Base-by-base conservation (phyloP, 257 asterid genomes). In the Przewalskia tangutica region DNA sequence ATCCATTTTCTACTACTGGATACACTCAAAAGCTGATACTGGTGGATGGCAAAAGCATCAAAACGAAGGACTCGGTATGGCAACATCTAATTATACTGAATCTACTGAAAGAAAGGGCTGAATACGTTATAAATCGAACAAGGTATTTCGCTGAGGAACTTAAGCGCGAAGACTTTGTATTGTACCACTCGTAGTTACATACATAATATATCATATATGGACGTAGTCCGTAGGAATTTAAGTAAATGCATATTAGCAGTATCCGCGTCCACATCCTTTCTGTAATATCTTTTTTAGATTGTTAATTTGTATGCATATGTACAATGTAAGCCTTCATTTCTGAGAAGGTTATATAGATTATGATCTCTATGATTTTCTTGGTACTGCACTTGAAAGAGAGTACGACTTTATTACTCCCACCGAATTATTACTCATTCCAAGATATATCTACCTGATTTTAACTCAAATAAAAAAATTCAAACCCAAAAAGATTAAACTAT, bases 31-130 rank as follows among this genome's bases (percentile, higher is more conserved):
- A 88, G 97, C 97, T 1, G 97, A 94, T 75, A 95, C 97, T 0
- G 99, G 97, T 71, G 98, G 98, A 54, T 96, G 99, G 98, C 87
- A 90, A 84, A 94, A 90, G 89, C 98, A 94, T 79, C 86, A 84
- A 27, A 93, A 83, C n/a, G 32, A 27, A 27, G 98, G 99, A 73
- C 88, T 95, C 46, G 97, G 93, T 51, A 85, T 95, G 96, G 87
- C 93, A 42, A 12, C 89, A 63, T 88, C 97, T 6, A 85, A 82
- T 63, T 84, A 58, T 64, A 79, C 87, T 66, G 90, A 90, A 87
- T 85, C 92, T 86, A 82, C 85, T 85, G 84, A 87, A 87, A 84
- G 76, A 46, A 81, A 91, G 84, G 89, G 32, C 32, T 27, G 32
- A 27, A 27, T 27, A 27, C 32, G 32, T 27, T 27, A 27, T 27